A percentile compares a stretch with the other conserved stretches of the same genome.
Evolutionary conservation across 116 monocot species (phyloP).

Genomic region (Zostera marina): DNA sequence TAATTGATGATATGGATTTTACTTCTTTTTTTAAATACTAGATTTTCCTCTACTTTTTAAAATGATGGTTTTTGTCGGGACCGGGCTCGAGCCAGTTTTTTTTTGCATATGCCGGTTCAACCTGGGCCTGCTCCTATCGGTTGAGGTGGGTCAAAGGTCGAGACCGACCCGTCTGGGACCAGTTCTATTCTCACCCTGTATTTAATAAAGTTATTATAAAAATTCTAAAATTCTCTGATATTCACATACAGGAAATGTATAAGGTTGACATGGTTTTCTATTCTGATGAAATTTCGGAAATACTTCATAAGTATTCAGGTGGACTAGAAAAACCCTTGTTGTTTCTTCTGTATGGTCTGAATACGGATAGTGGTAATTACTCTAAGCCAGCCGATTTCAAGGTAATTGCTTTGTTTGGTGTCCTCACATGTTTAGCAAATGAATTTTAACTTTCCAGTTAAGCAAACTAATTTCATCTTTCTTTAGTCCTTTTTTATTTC

Average conservation of each 20-base stretch:
- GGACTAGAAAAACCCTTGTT: slow-evolving; percentile 44
- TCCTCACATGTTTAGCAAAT: not conserved
- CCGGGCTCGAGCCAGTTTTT: no score
- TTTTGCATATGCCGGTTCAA: no score
- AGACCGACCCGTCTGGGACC: no score
- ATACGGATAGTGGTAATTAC: slow-evolving; percentile 80
- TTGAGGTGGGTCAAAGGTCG: no score
- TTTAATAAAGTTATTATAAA: no score
- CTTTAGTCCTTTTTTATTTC: not conserved
- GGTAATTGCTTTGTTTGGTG: slow-evolving; percentile 19
- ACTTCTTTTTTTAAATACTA: no score
- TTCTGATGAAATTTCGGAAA: slow-evolving; percentile 71
- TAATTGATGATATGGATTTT: no score
- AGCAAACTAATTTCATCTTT: no score
- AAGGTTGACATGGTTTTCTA: slow-evolving; percentile 73
- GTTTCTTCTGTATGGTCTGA: slow-evolving; percentile 73
- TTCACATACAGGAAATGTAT: slow-evolving; percentile 62
- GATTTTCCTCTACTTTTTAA: no score
- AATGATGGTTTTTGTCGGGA: no score
- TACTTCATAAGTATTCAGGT: slow-evolving; percentile 26
- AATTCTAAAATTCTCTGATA: not conserved
- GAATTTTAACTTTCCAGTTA: not conserved
- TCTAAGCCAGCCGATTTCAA: slow-evolving; percentile 80
- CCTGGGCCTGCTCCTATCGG: no score
- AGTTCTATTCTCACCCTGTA: no score